These are phyloP conservation scores for Colletotrichum somersetense DNA, from an alignment of 2,329 filamentous ascomycete genomes.

Conservation along the genomic window DNA sequence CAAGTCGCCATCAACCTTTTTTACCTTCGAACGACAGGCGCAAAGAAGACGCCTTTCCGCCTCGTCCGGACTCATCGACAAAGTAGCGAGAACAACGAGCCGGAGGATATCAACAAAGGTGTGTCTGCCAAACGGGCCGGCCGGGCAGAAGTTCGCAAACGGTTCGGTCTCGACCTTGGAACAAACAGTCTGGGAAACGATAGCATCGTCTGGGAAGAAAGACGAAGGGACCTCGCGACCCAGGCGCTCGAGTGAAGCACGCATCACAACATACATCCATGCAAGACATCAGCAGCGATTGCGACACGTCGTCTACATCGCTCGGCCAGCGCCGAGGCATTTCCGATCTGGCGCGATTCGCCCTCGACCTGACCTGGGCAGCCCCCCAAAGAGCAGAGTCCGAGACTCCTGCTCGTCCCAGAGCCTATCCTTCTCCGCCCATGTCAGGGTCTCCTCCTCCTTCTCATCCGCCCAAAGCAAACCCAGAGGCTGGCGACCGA, in stretches of 20 bases:
- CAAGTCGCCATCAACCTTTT: background rate
- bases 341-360: constrained; percentile 66
- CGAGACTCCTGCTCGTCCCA: constrained; percentile 65
- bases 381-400: constrained; percentile 62
- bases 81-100: constrained; percentile 3
- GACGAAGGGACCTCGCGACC: constrained; percentile 36
- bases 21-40: background rate
- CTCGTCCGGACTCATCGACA: background rate
- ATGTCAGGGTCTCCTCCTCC: constrained; percentile 76
- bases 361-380: constrained; percentile 68
- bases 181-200: constrained; percentile 33
- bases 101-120: background rate
- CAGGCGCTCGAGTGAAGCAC: constrained; percentile 40
- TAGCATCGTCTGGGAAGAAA: constrained; percentile 29
- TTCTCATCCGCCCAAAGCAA: constrained; percentile 67
- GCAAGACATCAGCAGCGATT: constrained; percentile 62
- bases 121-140: constrained; percentile 4
- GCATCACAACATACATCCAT: constrained; percentile 59
- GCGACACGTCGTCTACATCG: constrained; percentile 59
- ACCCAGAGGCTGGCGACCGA: constrained; percentile 69
- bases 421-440: constrained; percentile 79
- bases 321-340: constrained; percentile 71
- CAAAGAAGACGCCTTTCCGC: background rate
- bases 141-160: background rate
- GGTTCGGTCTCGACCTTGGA: background rate